Base-by-base conservation (phyloP, 2,329 filamentous ascomycete species). In the Berkeleyomyces rouxiae region DNA sequence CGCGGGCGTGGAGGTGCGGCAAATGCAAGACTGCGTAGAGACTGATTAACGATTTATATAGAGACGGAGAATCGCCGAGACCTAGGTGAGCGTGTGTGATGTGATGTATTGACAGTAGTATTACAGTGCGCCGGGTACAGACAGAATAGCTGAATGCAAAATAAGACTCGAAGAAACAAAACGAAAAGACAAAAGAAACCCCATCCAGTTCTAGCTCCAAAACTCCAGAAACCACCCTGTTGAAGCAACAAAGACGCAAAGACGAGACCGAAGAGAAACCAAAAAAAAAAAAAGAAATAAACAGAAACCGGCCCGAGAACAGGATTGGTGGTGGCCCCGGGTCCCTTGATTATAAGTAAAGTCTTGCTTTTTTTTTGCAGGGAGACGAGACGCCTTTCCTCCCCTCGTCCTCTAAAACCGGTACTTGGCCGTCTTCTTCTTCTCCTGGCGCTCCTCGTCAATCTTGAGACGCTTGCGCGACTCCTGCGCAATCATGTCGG, bases 401-500 rank as follows among this genome's bases (percentile, higher is more conserved):
- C 31, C 23, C 43, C 16, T 43, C 43, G 39, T 16, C 9, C 40
- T 49, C 67, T 73, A 80, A 63, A 78, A 78, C 67, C 75, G 74
- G 67, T 80, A 79, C 70, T 79, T 80, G 67, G 72, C 71, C 68
- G 79, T 78, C 71, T 78, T 83, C 73, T 76, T 81, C 77, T 86
- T 85, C 66, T 82, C 80, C 69, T 80, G 79, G 71, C 84, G 84
- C 73, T 95, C 90, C 72, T 89, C 85, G 68, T 96, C 91, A 67
- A 87, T 83, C 80, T 91, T 95, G 71, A 91, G 81, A 71, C 90
- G 82, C 80, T 97, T 97, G 67, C 90, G 82, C 70, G 85, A 90
- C 76, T 97, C 93, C 69, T 89, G 86, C 10, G 90, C 90, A 76
- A 99, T 96, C 88, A 99, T 95, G 70, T 96, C 88, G 69, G 86